phyloP scores from a whole-genome alignment of 1,284 basidiomycete species.

The Kwoniella shivajii region DNA sequence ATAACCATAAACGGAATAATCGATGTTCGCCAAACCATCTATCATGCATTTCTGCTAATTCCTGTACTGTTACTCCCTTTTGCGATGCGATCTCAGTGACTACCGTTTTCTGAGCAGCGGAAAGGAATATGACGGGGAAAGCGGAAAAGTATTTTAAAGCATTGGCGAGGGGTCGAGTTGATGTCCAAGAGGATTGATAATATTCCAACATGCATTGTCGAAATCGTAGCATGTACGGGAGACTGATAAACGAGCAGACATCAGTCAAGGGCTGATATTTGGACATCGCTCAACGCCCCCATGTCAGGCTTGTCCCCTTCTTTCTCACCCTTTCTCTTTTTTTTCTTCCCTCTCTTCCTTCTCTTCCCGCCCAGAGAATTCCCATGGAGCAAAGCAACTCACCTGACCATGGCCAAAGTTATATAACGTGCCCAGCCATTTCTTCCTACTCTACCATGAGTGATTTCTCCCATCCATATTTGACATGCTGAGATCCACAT shows the following conservation, averaged over 20 bases:
- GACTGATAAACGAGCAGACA: conserved; percentile 59
- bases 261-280: background rate
- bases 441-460: conserved; percentile 65
- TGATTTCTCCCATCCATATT: conserved; percentile 71
- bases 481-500: conserved; percentile 79
- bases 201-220: conserved; percentile 93
- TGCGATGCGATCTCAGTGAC: conserved; percentile 61
- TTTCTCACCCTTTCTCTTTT: background rate
- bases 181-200: conserved; percentile 65
- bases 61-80: conserved; percentile 56
- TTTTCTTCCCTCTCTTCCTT: background rate
- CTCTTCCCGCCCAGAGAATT: background rate
- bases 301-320: background rate
- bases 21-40: conserved; percentile 75
- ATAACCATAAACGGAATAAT: conserved; percentile 82
- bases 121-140: conserved; percentile 95
- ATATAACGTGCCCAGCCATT: conserved; percentile 70
- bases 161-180: conserved; percentile 79
- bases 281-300: background rate
- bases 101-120: conserved; percentile 77
- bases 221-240: conserved; percentile 89
- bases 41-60: conserved; percentile 53
- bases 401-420: conserved; percentile 85
- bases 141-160: conserved; percentile 95
- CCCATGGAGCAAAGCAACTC: conserved; percentile 30